Evolutionary conservation across 2,329 filamentous ascomycete genomes (phyloP).

Genomic region (Diplodia scrobiculata): DNA sequence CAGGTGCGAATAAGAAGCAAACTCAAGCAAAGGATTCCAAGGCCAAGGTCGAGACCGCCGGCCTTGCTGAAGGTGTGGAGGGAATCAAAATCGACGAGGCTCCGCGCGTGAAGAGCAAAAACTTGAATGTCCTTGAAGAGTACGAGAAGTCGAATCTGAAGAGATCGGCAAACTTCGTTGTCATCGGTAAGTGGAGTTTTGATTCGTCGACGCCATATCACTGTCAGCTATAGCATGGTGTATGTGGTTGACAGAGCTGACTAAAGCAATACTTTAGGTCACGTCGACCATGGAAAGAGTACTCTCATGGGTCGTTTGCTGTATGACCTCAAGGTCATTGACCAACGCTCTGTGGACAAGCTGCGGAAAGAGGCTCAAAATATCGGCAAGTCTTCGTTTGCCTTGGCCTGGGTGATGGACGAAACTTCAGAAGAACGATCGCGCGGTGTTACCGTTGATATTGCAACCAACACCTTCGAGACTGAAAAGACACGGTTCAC

Average conservation of each 20-base stretch:
- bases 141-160: slow-evolving; percentile 75
- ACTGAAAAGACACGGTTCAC: slow-evolving; percentile 86
- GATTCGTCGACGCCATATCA: background rate
- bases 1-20: slow-evolving; percentile 35
- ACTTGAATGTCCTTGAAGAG: slow-evolving; percentile 80
- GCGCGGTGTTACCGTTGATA: slow-evolving; percentile 93
- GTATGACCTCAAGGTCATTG: slow-evolving; percentile 83
- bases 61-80: slow-evolving; percentile 53
- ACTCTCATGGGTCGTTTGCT: slow-evolving; percentile 95
- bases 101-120: slow-evolving; percentile 67
- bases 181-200: slow-evolving; percentile 67
- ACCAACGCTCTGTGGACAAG: slow-evolving; percentile 84
- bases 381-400: slow-evolving; percentile 93
- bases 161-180: slow-evolving; percentile 84
- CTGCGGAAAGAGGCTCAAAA: slow-evolving; percentile 86
- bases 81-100: slow-evolving; percentile 54
- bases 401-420: slow-evolving; percentile 94
- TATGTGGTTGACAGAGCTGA: slow-evolving; percentile 56
- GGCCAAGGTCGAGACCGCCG: slow-evolving; percentile 37
- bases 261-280: slow-evolving; percentile 60
- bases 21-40: slow-evolving; percentile 32
- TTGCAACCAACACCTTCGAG: slow-evolving; percentile 91
- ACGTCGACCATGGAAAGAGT: slow-evolving; percentile 97
- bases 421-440: slow-evolving; percentile 85
- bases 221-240: background rate